Evolutionary conservation across 345 rosid species (phyloP).

Genomic region (Euphorbia tirucalli): DNA sequence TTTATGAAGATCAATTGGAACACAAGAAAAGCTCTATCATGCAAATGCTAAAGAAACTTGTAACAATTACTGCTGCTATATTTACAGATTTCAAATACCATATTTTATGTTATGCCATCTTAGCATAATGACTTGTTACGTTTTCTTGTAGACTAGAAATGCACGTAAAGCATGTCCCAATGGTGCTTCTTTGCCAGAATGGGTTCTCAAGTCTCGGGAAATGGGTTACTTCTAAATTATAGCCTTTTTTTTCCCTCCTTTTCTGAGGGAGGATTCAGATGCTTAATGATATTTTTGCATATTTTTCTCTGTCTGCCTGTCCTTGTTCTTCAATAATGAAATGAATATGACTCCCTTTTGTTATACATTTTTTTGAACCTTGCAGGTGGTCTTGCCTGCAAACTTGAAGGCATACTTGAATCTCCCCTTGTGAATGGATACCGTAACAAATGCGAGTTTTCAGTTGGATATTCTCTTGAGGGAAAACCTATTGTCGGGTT

Average conservation of each 20-base stretch:
- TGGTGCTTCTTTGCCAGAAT: slow-evolving; percentile 79
- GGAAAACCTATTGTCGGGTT: slow-evolving; percentile 88
- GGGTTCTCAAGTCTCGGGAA: slow-evolving; percentile 80
- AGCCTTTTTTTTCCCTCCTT: neutral
- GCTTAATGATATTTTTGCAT: neutral
- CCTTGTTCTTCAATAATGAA: slow-evolving; percentile 1
- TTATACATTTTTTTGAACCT: slow-evolving; percentile 4
- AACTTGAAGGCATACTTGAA: slow-evolving; percentile 77
- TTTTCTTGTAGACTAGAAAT: slow-evolving; percentile 64
- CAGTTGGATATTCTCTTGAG: slow-evolving; percentile 74
- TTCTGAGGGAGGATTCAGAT: neutral
- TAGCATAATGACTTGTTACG: slow-evolving; percentile 21
- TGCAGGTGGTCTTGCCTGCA: slow-evolving; percentile 88
- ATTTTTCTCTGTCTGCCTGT: neutral
- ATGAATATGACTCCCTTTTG: neutral
- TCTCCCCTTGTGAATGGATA: slow-evolving; percentile 84
- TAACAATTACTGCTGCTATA: slow-evolving; percentile 6
- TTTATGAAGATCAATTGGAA: slow-evolving; percentile 70
- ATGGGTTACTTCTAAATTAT: slow-evolving; percentile 49
- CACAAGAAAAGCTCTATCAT: slow-evolving; percentile 50
- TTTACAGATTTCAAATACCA: neutral
- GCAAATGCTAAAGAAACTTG: slow-evolving; percentile 85
- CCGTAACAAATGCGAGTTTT: slow-evolving; percentile 92
- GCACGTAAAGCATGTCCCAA: slow-evolving; percentile 91
- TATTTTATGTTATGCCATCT: slow-evolving; percentile 9